These are phyloP conservation scores for Botrytis pseudocinerea DNA, from an alignment of 2,329 filamentous ascomycete genomes.

Conservation along the genomic window DNA sequence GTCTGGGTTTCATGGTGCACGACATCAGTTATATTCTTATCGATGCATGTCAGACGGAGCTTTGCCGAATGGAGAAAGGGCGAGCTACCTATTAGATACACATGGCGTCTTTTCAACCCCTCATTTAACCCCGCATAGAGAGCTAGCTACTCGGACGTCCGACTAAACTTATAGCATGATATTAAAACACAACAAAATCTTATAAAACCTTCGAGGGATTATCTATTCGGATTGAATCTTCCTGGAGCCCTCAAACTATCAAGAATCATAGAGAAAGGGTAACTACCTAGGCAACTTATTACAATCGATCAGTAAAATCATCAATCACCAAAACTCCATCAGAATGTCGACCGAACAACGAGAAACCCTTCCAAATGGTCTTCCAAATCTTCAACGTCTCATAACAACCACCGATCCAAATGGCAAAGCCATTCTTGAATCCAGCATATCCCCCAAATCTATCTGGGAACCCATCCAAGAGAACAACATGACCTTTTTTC, in stretches of 20 bases:
- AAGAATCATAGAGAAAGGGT: background rate
- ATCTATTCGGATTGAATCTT: background rate
- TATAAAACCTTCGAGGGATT: background rate
- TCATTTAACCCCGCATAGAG: constrained; percentile 9
- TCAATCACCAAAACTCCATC: background rate
- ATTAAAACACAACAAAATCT: background rate
- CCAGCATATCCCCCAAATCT: constrained; percentile 22
- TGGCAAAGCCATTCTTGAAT: constrained; percentile 33
- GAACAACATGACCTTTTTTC: constrained; percentile 33
- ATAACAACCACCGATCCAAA: constrained; percentile 31
- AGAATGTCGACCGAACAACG: constrained; percentile 9
- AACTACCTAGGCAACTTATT: background rate
- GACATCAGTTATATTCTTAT: background rate
- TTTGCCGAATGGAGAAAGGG: constrained; percentile 4
- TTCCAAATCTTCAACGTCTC: constrained; percentile 32
- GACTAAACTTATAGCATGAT: background rate
- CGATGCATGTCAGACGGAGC: background rate
- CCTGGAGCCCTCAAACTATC: background rate
- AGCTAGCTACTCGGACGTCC: background rate
- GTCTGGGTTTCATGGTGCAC: background rate
- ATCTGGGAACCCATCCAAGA: constrained; percentile 28
- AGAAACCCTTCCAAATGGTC: constrained; percentile 27
- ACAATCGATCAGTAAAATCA: background rate
- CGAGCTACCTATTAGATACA: background rate
- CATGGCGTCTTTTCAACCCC: background rate